phyloP scores from a whole-genome alignment of 1,284 basidiomycete genomes.

The Microbotryum silenes-acaulis region DNA sequence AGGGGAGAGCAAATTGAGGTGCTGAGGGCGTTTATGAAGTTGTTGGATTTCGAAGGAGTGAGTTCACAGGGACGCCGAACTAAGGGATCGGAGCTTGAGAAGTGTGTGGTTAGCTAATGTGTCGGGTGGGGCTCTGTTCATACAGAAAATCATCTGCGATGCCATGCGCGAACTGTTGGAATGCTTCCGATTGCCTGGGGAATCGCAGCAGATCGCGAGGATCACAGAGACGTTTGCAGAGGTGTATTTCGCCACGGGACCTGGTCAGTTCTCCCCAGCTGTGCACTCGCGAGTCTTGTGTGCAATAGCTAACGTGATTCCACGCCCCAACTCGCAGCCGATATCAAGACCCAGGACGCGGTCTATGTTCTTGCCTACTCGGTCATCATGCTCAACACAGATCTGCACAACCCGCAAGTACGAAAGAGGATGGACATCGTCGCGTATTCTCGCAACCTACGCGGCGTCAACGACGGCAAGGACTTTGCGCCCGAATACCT shows the following conservation, averaged over 20 bases:
- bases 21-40: conserved; percentile 74
- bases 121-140: not conserved
- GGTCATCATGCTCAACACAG: conserved; percentile 97
- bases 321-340: conserved; percentile 48
- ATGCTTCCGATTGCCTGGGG: conserved; percentile 88
- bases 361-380: conserved; percentile 92
- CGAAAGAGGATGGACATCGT: conserved; percentile 95
- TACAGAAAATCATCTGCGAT: conserved; percentile 84
- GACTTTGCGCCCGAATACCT: conserved; percentile 82
- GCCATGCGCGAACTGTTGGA: conserved; percentile 92
- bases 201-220: conserved; percentile 85
- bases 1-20: conserved; percentile 79
- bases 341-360: conserved; percentile 85
- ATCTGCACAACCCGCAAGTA: conserved; percentile 87
- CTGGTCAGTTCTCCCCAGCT: conserved; percentile 49
- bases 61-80: conserved; percentile 35
- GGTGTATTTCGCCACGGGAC: conserved; percentile 74
- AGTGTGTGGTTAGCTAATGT: not conserved
- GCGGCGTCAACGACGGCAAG: conserved; percentile 80
- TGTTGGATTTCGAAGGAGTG: conserved; percentile 86
- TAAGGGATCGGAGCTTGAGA: too few species aligned
- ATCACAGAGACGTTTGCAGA: conserved; percentile 94
- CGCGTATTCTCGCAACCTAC: conserved; percentile 85
- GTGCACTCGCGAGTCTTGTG: not conserved
- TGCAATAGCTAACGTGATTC: not conserved